Evolutionary conservation across 257 asterid genomes (phyloP).

Genomic region (Petunia axillaris): DNA sequence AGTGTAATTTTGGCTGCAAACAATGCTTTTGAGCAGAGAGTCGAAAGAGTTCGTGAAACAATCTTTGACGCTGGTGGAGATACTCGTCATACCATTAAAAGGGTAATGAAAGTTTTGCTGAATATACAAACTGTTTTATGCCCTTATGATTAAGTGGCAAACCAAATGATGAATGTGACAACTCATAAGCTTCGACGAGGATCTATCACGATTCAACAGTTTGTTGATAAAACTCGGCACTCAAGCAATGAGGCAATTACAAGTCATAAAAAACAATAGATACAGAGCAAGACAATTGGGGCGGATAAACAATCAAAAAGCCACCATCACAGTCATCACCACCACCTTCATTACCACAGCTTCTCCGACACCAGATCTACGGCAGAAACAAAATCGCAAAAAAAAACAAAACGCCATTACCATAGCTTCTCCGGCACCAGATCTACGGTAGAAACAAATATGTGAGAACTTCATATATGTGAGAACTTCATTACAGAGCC

Average conservation of each 20-base stretch:
- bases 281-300: too few species aligned
- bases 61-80: slow-evolving; percentile 45
- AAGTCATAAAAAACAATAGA: too few species aligned
- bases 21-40: slow-evolving; percentile 37
- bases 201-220: slow-evolving; percentile 38
- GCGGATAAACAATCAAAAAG: too few species aligned
- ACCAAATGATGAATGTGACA: slow-evolving; percentile 41
- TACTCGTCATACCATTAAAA: slow-evolving; percentile 40
- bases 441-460: too few species aligned
- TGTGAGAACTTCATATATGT: too few species aligned
- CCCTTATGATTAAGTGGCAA: slow-evolving; percentile 44
- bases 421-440: too few species aligned
- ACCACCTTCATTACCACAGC: too few species aligned
- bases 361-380: too few species aligned
- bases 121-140: slow-evolving; percentile 42
- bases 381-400: too few species aligned
- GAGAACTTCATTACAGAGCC: too few species aligned
- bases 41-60: slow-evolving; percentile 43
- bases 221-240: slow-evolving; percentile 35
- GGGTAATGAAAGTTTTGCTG: slow-evolving; percentile 40
- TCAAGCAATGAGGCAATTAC: slow-evolving; percentile 42
- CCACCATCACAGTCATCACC: too few species aligned
- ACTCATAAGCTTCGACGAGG: slow-evolving; percentile 42
- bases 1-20: slow-evolving; percentile 42
- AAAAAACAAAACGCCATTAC: too few species aligned